These are phyloP conservation scores for Stemphylium lycopersici DNA, from an alignment of 2,329 filamentous ascomycete genomes.

Conservation along the genomic window DNA sequence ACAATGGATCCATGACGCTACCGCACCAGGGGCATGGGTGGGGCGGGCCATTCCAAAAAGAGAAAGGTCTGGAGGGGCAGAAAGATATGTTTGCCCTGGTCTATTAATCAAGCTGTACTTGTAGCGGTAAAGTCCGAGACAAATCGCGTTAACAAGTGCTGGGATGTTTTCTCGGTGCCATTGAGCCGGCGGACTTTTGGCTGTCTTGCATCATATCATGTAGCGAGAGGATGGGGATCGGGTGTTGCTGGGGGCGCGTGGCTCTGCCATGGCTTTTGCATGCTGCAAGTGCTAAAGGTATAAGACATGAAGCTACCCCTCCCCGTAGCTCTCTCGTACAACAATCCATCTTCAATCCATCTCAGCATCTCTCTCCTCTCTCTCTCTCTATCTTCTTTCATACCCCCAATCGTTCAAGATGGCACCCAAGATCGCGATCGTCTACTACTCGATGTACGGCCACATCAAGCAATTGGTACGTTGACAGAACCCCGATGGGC, in stretches of 20 bases:
- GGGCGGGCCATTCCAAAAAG: background rate
- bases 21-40: conserved; percentile 4
- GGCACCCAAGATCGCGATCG: conserved; percentile 90
- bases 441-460: conserved; percentile 63
- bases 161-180: background rate
- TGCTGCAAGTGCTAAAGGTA: background rate
- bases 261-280: background rate
- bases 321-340: background rate
- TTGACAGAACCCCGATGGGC: conserved; percentile 1
- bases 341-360: background rate
- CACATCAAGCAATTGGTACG: conserved; percentile 44
- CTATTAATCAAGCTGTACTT: background rate
- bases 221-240: conserved; percentile 1
- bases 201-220: conserved; percentile 3
- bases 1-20: conserved; percentile 10
- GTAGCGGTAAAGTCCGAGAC: background rate
- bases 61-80: conserved; percentile 6
- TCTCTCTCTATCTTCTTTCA: conserved; percentile 11
- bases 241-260: background rate
- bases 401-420: conserved; percentile 55
- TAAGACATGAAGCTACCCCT: background rate
- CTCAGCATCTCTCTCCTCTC: background rate
- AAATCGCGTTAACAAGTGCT: too few relatives aligned
- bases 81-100: background rate
- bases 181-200: background rate